These are phyloP conservation scores for Sisymbrium altissimum DNA, from an alignment of 345 rosid genomes.

Conservation along the genomic window DNA sequence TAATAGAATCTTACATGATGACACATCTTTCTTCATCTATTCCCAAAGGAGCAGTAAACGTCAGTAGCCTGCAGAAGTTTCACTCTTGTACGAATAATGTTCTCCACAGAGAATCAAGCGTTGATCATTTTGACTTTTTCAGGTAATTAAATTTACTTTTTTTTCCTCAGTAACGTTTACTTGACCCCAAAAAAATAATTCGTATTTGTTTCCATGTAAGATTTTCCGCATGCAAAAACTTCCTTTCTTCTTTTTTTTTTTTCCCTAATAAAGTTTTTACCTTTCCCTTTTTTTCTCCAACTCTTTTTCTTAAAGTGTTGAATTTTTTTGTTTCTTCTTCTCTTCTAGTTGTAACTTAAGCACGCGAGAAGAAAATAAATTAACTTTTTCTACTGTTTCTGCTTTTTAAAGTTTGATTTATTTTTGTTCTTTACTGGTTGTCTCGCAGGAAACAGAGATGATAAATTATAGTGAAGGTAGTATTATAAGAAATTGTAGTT, in stretches of 20 bases:
- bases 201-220: slow-evolving; percentile 3
- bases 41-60: slow-evolving; percentile 13
- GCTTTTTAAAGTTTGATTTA: slow-evolving; percentile 7
- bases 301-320: slow-evolving; percentile 30
- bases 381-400: slow-evolving; percentile 24
- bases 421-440: slow-evolving; percentile 13
- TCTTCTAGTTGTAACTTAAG: slow-evolving; percentile 3
- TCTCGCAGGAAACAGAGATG: slow-evolving; percentile 50
- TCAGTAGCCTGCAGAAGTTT: slow-evolving; percentile 20
- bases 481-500: background rate
- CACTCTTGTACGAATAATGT: slow-evolving; percentile 24
- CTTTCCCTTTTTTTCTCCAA: slow-evolving; percentile 18
- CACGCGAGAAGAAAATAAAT: slow-evolving; percentile 42
- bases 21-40: slow-evolving; percentile 19
- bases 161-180: background rate
- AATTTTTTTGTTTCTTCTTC: slow-evolving; percentile 30
- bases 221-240: slow-evolving; percentile 23
- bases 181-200: background rate
- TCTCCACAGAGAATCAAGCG: slow-evolving; percentile 2
- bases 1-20: slow-evolving; percentile 15
- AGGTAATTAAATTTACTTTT: slow-evolving; percentile 21
- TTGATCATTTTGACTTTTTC: slow-evolving; percentile 24
- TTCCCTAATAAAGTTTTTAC: slow-evolving; percentile 15
- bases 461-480: slow-evolving; percentile 10
- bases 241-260: background rate